These are phyloP conservation scores for Vitis cinerea DNA, from an alignment of 164 flowering plant species.

Conservation along the genomic window DNA sequence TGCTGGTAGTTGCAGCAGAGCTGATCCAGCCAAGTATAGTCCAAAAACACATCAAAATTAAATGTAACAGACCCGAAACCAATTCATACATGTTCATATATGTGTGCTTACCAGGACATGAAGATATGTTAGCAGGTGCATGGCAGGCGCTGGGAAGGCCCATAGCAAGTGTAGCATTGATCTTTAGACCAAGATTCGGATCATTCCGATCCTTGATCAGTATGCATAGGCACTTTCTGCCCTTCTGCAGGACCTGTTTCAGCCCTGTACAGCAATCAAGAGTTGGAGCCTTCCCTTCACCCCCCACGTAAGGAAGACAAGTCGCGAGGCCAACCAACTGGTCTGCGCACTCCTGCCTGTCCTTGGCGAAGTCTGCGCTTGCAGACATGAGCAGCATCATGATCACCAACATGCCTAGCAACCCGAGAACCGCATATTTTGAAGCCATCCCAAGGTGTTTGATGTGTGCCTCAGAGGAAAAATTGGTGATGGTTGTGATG, in stretches of 20 bases:
- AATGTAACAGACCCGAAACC: neutral
- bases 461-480: too few relatives aligned
- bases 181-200: conserved; percentile 60
- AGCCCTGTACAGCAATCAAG: conserved; percentile 74
- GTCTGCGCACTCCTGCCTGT: conserved; percentile 53
- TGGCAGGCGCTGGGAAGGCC: conserved; percentile 51
- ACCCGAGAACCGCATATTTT: neutral
- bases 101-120: conserved; percentile 47
- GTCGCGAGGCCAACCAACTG: conserved; percentile 55
- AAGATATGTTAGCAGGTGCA: conserved; percentile 35
- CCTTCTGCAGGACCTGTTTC: conserved; percentile 46
- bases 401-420: conserved; percentile 13
- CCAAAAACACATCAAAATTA: neutral
- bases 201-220: conserved; percentile 66
- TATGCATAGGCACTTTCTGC: conserved; percentile 68
- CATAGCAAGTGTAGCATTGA: conserved; percentile 66
- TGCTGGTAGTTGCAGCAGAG: conserved; percentile 46
- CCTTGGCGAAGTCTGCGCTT: conserved; percentile 42
- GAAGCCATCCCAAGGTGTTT: neutral
- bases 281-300: conserved; percentile 58
- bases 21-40: conserved; percentile 21
- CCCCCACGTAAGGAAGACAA: conserved; percentile 69
- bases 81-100: neutral
- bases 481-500: too few relatives aligned
- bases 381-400: conserved; percentile 20